Evolutionary conservation across 768 basidiomycete genomes (phyloP).

Genomic region (Phlebiopsis gigantea): DNA sequence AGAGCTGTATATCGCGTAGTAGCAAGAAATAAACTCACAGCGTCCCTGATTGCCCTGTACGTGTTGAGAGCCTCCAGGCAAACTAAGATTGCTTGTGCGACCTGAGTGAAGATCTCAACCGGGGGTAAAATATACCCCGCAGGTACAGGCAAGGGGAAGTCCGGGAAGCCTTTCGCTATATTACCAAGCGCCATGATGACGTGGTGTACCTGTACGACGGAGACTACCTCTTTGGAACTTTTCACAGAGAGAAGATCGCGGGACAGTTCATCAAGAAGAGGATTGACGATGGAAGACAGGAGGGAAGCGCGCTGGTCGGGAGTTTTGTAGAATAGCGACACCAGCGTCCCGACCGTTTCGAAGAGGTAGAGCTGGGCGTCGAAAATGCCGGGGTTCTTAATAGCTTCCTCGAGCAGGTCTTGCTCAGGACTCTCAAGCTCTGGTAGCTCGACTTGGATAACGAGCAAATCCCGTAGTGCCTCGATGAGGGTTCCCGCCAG

Average conservation of each 20-base stretch:
- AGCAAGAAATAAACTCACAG: constrained; percentile 57
- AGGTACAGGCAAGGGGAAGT: constrained; percentile 67
- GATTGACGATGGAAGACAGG: constrained; percentile 74
- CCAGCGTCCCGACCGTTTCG: constrained; percentile 83
- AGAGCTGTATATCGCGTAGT: too few relatives aligned
- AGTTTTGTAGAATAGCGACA: constrained; percentile 65
- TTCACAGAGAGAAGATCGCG: constrained; percentile 49
- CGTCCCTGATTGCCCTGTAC: constrained; percentile 84
- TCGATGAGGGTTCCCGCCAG: constrained; percentile 69
- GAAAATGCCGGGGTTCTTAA: constrained; percentile 66
- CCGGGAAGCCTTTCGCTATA: constrained; percentile 95
- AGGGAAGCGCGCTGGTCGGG: constrained; percentile 65
- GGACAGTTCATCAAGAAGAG: constrained; percentile 72
- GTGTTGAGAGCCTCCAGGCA: constrained; percentile 85
- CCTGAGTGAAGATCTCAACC: constrained; percentile 74
- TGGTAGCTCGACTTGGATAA: constrained; percentile 71
- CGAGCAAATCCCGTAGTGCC: constrained; percentile 70
- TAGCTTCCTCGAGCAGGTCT: constrained; percentile 75
- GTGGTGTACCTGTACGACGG: constrained; percentile 89
- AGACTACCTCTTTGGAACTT: constrained; percentile 58
- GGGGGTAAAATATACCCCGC: constrained; percentile 66
- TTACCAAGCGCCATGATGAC: constrained; percentile 92
- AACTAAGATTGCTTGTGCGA: constrained; percentile 82
- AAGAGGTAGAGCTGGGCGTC: constrained; percentile 93
- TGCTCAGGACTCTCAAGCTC: constrained; percentile 65